Base-by-base conservation (phyloP, 495 filamentous ascomycete species). In the Hypoxylon fragiforme region DNA sequence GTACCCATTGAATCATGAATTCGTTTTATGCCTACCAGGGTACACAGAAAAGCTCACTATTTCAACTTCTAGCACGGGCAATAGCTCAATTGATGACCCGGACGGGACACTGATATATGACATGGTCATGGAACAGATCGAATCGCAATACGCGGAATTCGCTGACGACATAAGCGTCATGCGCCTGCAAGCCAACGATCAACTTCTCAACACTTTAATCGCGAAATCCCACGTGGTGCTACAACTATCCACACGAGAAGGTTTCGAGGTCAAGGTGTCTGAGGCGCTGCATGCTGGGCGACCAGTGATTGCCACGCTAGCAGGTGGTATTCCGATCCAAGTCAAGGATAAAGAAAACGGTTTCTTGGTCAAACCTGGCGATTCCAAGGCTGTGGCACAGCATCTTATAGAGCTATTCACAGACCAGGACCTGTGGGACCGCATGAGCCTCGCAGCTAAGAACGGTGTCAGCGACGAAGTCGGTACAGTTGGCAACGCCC, bases 261-360 rank as follows among this genome's bases (percentile, higher is more conserved):
- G 90, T 2, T 95, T 95, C 61, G 90, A 95, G 66, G 86, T 94
- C 47, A 95, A 95, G 71, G 90, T 95, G 12, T 91, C 87, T 0
- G 90, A 95, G 68, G 90, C 89, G 19, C 76, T 92, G 6, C 90
- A 92, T 68, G 90, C 92, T 57, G 90, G 90, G 16, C 84, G 87
- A 8, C 90, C 90, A 1, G 80, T 92, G 38, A 90, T 96, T 44
- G 89, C 88, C 4, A 90, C 87, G 1, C 77, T 77, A 12, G 86
- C 86, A 0, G 90, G 90, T 24, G 90, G 90, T 3, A 92, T 96
- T 42, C 89, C 90, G 0, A 77, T 95, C 8, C 89, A 95, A 70
- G 79, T 95, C 31, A 78, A 85, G 55, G 69, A 94, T 63, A 76
- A 77, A 37, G 81, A 88, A 62, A 89, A 85, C 53, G 90, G 89